These are phyloP conservation scores for Clavispora santaluciae DNA, from an alignment of 805 yeast genomes.

Conservation along the genomic window DNA sequence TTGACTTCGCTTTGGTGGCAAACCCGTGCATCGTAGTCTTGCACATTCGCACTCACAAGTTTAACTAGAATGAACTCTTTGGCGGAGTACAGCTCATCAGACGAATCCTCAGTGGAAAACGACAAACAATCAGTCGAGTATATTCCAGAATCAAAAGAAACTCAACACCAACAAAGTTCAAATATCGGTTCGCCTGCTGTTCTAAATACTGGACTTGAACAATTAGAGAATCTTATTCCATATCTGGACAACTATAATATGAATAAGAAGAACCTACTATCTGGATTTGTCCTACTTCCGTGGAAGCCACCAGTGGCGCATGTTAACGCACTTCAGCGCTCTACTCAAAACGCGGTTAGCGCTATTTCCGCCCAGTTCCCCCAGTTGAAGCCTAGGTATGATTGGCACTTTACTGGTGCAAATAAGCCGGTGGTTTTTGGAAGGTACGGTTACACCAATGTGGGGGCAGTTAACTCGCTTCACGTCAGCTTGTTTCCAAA, in stretches of 20 bases:
- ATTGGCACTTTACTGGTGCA: conserved; percentile 5
- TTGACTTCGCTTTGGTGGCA: too few relatives aligned
- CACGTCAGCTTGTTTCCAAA: conserved; percentile 18
- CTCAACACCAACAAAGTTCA: not conserved
- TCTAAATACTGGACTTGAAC: not conserved
- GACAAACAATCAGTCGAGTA: not conserved
- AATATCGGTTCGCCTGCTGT: not conserved
- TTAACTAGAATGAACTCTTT: conserved; percentile 6
- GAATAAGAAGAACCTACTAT: conserved; percentile 10
- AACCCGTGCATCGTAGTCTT: not conserved
- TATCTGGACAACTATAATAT: conserved; percentile 19
- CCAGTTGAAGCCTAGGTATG: conserved; percentile 4
- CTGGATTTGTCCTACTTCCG: conserved; percentile 16
- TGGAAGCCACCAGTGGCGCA: conserved; percentile 13
- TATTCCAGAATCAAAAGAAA: not conserved
- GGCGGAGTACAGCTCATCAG: conserved; percentile 16
- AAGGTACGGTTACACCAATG: conserved; percentile 5
- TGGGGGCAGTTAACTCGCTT: conserved; percentile 7
- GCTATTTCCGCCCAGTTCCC: not conserved
- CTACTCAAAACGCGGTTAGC: conserved; percentile 3
- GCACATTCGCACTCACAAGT: not conserved
- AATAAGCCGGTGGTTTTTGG: conserved; percentile 5
- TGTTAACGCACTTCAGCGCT: conserved; percentile 3
- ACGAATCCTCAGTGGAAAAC: conserved; percentile 4
- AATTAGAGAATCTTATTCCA: conserved; percentile 1